A percentile compares a stretch with the other conserved stretches of the same genome.
phyloP scores from a whole-genome alignment of 306 rosid species.

The Potentilla sterilis region DNA sequence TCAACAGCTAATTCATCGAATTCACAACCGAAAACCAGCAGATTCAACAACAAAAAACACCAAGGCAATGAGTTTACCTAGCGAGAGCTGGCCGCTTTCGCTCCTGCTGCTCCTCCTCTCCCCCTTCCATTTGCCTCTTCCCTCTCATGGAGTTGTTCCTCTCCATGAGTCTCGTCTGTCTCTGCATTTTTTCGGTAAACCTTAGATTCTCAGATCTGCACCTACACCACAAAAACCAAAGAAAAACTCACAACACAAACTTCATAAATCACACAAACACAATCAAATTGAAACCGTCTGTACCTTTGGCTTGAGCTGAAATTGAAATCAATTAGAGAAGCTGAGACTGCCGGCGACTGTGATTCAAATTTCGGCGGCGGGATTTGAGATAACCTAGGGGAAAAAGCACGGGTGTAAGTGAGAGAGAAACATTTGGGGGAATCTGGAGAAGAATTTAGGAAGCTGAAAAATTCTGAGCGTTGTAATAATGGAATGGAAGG shows the following conservation, averaged over 20 bases:
- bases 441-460: slow-evolving; percentile 8
- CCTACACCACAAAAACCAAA: slow-evolving; percentile 33
- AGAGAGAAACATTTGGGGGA: slow-evolving; percentile 29
- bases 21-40: slow-evolving; percentile 11
- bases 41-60: slow-evolving; percentile 1
- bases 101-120: slow-evolving; percentile 91
- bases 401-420: slow-evolving; percentile 25
- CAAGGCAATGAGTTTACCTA: slow-evolving; percentile 42
- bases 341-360: neutral
- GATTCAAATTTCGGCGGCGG: neutral
- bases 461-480: neutral
- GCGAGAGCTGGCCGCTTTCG: slow-evolving; percentile 97
- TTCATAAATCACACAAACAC: slow-evolving; percentile 3
- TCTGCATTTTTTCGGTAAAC: slow-evolving; percentile 49
- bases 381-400: neutral
- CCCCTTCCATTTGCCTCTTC: slow-evolving; percentile 73
- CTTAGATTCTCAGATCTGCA: slow-evolving; percentile 48
- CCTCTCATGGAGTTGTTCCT: slow-evolving; percentile 61
- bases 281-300: slow-evolving; percentile 8
- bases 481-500: slow-evolving; percentile 11
- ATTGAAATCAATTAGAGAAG: neutral
- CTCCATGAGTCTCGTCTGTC: slow-evolving; percentile 56
- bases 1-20: slow-evolving; percentile 1
- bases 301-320: neutral
- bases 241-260: neutral